phyloP scores from a whole-genome alignment of 1,139 yeast species.

The Candida tetrigidarum region DNA sequence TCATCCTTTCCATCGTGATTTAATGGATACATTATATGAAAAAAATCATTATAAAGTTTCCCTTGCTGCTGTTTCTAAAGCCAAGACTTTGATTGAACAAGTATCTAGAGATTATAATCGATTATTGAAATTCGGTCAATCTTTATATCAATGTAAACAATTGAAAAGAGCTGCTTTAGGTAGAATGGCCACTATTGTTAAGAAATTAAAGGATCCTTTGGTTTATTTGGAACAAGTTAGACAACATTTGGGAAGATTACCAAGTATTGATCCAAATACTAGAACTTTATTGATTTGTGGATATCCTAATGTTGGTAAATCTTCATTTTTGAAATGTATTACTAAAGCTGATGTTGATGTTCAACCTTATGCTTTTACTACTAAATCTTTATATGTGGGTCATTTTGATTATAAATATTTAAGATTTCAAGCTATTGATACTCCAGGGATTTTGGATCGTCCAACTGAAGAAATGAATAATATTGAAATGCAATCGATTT shows the following conservation, averaged over 20 bases:
- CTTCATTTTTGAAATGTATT: conserved; percentile 89
- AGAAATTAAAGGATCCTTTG: conserved; percentile 93
- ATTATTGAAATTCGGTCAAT: conserved; percentile 94
- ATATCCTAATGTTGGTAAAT: conserved; percentile 98
- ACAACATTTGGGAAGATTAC: conserved; percentile 98
- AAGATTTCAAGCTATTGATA: conserved; percentile 98
- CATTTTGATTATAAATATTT: conserved; percentile 97
- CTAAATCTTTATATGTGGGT: conserved; percentile 93
- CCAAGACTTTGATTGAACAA: conserved; percentile 93
- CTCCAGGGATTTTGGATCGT: conserved; percentile 98
- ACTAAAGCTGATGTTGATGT: conserved; percentile 99
- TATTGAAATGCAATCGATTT: conserved; percentile 98
- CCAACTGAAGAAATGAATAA: conserved; percentile 99
- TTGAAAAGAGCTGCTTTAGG: conserved; percentile 98
- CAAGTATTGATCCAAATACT: conserved; percentile 97
- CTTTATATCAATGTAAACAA: conserved; percentile 97
- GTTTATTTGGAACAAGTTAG: conserved; percentile 96
- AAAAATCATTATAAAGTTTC: conserved; percentile 98
- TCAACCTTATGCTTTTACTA: conserved; percentile 98
- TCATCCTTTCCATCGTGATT: conserved; percentile 97
- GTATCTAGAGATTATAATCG: conserved; percentile 95
- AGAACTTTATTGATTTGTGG: conserved; percentile 98
- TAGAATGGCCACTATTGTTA: conserved; percentile 98
- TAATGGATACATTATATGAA: conserved; percentile 96
- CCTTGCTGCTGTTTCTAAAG: conserved; percentile 93